Percentiles rank a stretch among this genome's conserved stretches.
These are phyloP conservation scores for Syzygium syzygioides DNA, from an alignment of 441 rosid genomes.

Conservation along the genomic window DNA sequence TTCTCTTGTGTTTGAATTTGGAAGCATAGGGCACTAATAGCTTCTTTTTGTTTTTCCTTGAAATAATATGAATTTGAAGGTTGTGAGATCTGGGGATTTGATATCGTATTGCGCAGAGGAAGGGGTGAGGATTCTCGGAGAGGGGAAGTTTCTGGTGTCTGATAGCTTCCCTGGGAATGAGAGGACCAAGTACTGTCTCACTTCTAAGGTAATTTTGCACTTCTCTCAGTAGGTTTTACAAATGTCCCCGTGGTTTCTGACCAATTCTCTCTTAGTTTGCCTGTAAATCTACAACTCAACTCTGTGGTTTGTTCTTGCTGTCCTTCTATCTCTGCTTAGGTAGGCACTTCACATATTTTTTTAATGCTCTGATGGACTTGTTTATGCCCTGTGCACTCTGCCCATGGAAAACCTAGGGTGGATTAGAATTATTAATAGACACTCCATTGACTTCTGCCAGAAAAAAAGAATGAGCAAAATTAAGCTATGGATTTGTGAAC, in stretches of 20 bases:
- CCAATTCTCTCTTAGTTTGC: background rate
- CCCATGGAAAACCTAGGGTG: background rate
- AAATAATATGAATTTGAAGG: slow-evolving; percentile 22
- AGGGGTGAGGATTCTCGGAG: slow-evolving; percentile 91
- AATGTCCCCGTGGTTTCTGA: background rate
- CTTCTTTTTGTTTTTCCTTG: background rate
- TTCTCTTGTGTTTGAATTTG: background rate
- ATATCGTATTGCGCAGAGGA: slow-evolving; percentile 93
- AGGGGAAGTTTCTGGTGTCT: slow-evolving; percentile 87
- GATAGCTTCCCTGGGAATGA: slow-evolving; percentile 97
- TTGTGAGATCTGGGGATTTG: slow-evolving; percentile 95
- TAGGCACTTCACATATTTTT: background rate
- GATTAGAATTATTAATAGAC: background rate
- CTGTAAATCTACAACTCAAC: background rate
- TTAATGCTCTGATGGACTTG: background rate
- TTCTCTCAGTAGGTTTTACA: too few relatives aligned
- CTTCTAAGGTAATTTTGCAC: slow-evolving; percentile 61
- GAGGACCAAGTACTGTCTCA: slow-evolving; percentile 93
- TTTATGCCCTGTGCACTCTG: background rate
- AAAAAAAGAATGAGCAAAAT: background rate
- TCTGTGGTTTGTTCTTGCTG: background rate
- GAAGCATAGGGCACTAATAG: background rate
- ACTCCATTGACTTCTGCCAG: background rate
- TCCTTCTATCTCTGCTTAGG: background rate
- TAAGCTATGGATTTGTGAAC: background rate